Conservation (phyloP, 208 protist genomes). For the Phytomonas francai region DNA sequence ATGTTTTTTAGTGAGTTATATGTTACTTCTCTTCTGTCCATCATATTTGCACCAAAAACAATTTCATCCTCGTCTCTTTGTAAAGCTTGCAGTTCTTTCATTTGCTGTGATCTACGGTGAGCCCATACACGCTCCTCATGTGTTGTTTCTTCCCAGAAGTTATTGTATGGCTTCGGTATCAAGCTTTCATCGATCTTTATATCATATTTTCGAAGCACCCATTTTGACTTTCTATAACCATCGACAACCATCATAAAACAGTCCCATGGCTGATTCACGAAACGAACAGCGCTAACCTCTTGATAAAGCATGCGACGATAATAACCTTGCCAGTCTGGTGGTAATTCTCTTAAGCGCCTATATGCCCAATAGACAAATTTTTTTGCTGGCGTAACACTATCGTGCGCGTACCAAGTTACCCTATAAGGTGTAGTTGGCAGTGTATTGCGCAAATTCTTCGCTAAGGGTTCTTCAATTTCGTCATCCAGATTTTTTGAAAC, state of each 20-base stretch:
- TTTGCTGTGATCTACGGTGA: constrained; percentile 73
- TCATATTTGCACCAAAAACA: constrained; percentile 63
- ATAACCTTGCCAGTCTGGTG: constrained; percentile 78
- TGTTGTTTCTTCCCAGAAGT: constrained; percentile 88
- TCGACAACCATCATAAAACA: constrained; percentile 90
- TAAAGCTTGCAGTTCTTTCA: constrained; percentile 83
- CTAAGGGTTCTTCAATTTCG: constrained; percentile 34
- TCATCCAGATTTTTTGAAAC: background rate
- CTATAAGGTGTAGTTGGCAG: constrained; percentile 47
- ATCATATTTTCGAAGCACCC: constrained; percentile 79
- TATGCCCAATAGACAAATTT: constrained; percentile 82
- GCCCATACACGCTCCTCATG: constrained; percentile 87
- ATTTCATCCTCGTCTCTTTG: constrained; percentile 74
- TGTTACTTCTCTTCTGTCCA: constrained; percentile 66
- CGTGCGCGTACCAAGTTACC: constrained; percentile 71
- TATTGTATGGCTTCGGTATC: constrained; percentile 83
- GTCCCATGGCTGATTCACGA: constrained; percentile 84
- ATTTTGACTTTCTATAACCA: constrained; percentile 80
- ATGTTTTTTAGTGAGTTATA: constrained; percentile 59
- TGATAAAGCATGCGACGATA: constrained; percentile 84
- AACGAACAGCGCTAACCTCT: constrained; percentile 63
- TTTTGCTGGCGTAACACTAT: constrained; percentile 59
- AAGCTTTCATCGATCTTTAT: constrained; percentile 61
- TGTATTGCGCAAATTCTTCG: constrained; percentile 50
- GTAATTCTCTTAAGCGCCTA: constrained; percentile 63